phyloP scores from a whole-genome alignment of 2,329 filamentous ascomycete genomes.

The Cladosporium halotolerans region DNA sequence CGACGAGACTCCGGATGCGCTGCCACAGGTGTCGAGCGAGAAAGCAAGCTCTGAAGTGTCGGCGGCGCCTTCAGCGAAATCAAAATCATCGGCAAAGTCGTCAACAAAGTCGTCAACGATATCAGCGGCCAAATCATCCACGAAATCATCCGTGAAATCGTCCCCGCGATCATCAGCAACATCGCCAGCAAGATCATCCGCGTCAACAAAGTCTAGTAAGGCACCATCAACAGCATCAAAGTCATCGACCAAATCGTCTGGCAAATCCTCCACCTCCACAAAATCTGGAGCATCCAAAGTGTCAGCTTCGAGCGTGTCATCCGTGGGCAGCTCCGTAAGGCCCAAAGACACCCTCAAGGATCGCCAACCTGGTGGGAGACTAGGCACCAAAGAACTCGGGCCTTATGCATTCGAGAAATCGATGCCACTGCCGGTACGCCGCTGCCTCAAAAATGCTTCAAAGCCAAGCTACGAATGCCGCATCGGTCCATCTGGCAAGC shows the following conservation, averaged over 20 bases:
- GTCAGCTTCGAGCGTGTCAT: neutral
- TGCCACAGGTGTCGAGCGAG: neutral
- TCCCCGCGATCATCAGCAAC: neutral
- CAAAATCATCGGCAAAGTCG: neutral
- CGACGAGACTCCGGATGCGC: neutral
- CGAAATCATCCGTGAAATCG: neutral
- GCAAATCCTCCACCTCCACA: constrained; percentile 7
- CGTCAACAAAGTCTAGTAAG: neutral
- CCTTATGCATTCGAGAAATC: constrained; percentile 41
- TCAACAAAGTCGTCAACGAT: neutral
- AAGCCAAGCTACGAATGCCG: constrained; percentile 34
- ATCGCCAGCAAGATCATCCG: neutral
- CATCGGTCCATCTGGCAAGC: constrained; percentile 37
- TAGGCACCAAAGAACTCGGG: constrained; percentile 39
- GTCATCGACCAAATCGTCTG: neutral
- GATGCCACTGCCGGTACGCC: constrained; percentile 40
- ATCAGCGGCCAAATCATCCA: neutral
- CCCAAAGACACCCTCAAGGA: constrained; percentile 7
- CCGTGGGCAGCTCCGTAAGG: neutral
- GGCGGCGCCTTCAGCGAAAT: neutral
- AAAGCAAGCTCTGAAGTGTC: neutral
- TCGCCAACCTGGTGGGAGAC: constrained; percentile 15
- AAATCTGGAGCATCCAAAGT: neutral
- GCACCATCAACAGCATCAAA: neutral
- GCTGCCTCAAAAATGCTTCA: constrained; percentile 36